Evolutionary conservation across 495 filamentous ascomycete genomes (phyloP), one percentile per base, ranked within the genome.

Genomic region (Penicillium maclennaniae): DNA sequence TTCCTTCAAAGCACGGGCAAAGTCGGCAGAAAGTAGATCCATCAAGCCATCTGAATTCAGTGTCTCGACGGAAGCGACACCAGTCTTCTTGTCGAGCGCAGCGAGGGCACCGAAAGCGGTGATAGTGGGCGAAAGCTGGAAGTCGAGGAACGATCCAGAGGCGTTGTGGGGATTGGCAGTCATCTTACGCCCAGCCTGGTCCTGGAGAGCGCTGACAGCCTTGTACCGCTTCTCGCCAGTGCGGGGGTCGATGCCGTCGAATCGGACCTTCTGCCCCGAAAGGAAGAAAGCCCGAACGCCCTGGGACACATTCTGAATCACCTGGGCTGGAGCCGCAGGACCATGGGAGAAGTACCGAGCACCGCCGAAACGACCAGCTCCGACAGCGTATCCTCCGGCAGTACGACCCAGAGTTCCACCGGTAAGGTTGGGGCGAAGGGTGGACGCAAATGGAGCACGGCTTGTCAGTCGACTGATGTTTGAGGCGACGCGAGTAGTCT

Each of bases 231-330:
- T 89, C 69, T 90, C 84, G 41, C 91, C 91, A 7, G 79, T 83
- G 27, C 54, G 65, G 10, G 83, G 73, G 41, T 82, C 79, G 27
- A 85, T 65, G 15, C 91, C 90, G 63, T 95, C 88, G 56, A 87
- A 95, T 39, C 88, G 84, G 12, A 85, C 86, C 62, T 91, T 92
- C 53, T 92, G 83, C 1, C 93, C 93, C 0, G 84, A 87, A n/a
- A 96, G 71, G 68, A 85, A 85, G 69, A 98, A 96, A 1, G 90
- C 91, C 6, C 93, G 85, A 46, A 96, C 84, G 0, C 91, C 93
- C 52, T 87, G 83, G 17, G 89, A 95, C 2, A 97, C 92, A 72
- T 96, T 96, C 61, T 91, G 83, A n/a, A 97, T 78, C 17, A 97
- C 89, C 66, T 97, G 88, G 5, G 91, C 89, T 19, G 88, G 91